Evolutionary conservation across 192 early-diverging fungal genomes (phyloP).

Genomic region (Geosiphon pyriformis): DNA sequence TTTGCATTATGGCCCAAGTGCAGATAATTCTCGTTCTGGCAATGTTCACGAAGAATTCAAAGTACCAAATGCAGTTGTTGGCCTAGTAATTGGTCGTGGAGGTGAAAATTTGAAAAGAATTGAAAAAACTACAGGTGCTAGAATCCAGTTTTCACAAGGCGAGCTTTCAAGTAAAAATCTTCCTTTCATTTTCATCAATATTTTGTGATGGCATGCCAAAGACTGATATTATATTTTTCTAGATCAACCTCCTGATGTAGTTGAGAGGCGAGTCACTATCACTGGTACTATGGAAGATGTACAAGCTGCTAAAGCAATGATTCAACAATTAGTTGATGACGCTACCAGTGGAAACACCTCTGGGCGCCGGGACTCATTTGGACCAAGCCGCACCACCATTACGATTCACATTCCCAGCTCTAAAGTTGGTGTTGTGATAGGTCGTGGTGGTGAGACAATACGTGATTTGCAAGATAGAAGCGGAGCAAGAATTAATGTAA

Average conservation of each 20-base stretch:
- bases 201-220: neutral
- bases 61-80: constrained; percentile 63
- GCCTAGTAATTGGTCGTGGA: constrained; percentile 73
- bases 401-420: constrained; percentile 55
- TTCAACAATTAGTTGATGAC: constrained; percentile 41
- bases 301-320: constrained; percentile 45
- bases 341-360: constrained; percentile 16
- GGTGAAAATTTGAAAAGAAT: constrained; percentile 78
- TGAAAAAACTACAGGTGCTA: constrained; percentile 63
- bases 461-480: constrained; percentile 60
- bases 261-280: constrained; percentile 46
- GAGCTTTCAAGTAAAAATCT: neutral
- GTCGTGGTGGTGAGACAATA: constrained; percentile 72
- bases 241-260: constrained; percentile 41
- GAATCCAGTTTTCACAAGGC: constrained; percentile 67
- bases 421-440: constrained; percentile 83
- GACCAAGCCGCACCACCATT: constrained; percentile 32
- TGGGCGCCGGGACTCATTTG: constrained; percentile 28
- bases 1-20: constrained; percentile 27
- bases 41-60: constrained; percentile 46
- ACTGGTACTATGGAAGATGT: constrained; percentile 43
- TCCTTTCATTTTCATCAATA: neutral
- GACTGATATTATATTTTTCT: neutral
- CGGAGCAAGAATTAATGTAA: constrained; percentile 66
- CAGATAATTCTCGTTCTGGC: constrained; percentile 31